Conservation (phyloP, 768 basidiomycete genomes). For the Dentipellis fragilis region DNA sequence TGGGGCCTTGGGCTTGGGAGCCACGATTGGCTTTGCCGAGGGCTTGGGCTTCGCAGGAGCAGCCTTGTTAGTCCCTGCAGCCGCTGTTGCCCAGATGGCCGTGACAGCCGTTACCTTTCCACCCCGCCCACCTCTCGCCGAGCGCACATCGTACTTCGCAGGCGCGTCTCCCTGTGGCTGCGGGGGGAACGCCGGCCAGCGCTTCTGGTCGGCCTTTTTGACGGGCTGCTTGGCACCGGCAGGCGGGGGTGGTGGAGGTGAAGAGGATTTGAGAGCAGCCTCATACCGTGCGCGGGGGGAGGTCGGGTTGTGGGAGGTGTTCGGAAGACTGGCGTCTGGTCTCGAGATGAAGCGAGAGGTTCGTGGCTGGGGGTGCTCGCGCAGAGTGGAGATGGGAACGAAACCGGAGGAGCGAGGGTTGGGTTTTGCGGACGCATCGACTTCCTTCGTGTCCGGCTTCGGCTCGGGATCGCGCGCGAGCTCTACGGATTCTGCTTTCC, state of each 20-base stretch:
- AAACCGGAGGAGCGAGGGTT: constrained; percentile 75
- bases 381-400: constrained; percentile 50
- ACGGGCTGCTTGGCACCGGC: neutral
- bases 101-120: constrained; percentile 67
- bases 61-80: neutral
- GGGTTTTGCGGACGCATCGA: constrained; percentile 29
- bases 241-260: neutral
- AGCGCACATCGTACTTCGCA: constrained; percentile 62
- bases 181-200: constrained; percentile 11
- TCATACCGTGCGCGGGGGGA: constrained; percentile 2
- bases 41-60: constrained; percentile 3
- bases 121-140: constrained; percentile 68
- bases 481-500: neutral
- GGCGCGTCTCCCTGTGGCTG: constrained; percentile 33
- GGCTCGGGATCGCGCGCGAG: constrained; percentile 7
- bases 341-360: neutral
- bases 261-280: neutral
- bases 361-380: constrained; percentile 13
- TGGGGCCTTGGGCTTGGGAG: neutral
- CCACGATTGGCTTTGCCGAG: constrained; percentile 2
- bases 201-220: neutral
- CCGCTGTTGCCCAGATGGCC: constrained; percentile 51
- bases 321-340: neutral
- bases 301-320: neutral
- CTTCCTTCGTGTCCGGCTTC: constrained; percentile 6